Conservation (phyloP, 2,329 filamentous ascomycete genomes). For the Trichoderma gracile region DNA sequence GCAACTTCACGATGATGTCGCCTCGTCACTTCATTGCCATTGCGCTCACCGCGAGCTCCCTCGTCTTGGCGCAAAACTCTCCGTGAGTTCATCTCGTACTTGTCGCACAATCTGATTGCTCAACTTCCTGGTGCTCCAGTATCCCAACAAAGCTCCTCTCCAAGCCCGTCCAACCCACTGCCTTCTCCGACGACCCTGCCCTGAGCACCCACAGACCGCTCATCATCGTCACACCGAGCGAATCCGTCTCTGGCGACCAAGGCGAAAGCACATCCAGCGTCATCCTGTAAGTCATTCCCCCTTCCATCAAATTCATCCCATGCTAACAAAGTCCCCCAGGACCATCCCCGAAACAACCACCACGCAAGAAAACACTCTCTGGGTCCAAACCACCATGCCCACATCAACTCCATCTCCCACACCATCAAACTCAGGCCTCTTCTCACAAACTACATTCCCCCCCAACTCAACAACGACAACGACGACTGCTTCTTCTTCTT, state of each 20-base stretch:
- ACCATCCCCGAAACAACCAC: neutral
- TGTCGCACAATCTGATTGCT: neutral
- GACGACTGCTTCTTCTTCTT: neutral
- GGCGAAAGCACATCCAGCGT: neutral
- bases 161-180: conserved; percentile 21
- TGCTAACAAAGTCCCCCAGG: neutral
- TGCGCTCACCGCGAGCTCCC: neutral
- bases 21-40: neutral
- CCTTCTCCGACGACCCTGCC: conserved; percentile 9
- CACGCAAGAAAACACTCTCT: neutral
- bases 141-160: conserved; percentile 23
- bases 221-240: neutral
- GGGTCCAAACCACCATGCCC: neutral
- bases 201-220: conserved; percentile 16
- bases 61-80: conserved; percentile 7
- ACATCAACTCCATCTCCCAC: neutral
- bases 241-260: neutral
- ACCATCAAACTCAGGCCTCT: neutral
- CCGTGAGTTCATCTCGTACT: neutral
- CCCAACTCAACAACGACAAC: neutral
- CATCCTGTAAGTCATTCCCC: neutral
- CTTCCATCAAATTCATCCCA: too few species aligned
- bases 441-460: too few species aligned
- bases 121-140: neutral
- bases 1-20: neutral